A percentile compares a stretch with the other conserved stretches of the same genome.
phyloP scores from a whole-genome alignment of 148 eudicot species.

The Fagopyrum esculentum region DNA sequence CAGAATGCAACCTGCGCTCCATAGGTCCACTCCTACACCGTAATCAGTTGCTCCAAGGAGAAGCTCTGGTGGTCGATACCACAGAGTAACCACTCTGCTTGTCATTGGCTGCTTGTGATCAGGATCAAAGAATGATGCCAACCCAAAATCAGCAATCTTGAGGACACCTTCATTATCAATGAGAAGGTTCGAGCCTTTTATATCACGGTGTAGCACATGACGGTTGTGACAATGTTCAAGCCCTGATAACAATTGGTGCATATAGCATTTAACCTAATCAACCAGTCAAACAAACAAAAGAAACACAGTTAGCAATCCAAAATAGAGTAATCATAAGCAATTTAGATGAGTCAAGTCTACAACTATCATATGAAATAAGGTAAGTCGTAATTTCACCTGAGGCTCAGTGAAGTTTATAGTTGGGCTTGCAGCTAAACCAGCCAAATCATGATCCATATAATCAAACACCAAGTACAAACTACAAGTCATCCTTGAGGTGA shows the following conservation, averaged over 20 bases:
- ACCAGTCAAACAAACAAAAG: not conserved
- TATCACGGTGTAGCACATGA: constrained; percentile 71
- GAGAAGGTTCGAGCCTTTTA: constrained; percentile 83
- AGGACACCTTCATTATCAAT: constrained; percentile 62
- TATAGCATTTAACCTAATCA: constrained; percentile 70
- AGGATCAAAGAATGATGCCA: constrained; percentile 75
- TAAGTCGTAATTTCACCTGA: constrained; percentile 36
- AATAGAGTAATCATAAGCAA: not conserved
- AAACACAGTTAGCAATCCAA: not conserved
- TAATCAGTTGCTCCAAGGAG: constrained; percentile 87
- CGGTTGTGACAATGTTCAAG: constrained; percentile 84
- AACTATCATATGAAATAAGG: not conserved
- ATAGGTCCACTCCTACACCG: constrained; percentile 74
- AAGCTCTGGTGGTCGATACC: constrained; percentile 92
- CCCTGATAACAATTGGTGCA: constrained; percentile 76
- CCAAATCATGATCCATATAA: constrained; percentile 83
- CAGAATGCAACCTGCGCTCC: constrained; percentile 91
- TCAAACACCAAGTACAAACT: constrained; percentile 86
- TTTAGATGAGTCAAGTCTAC: not conserved
- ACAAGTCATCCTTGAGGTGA: constrained; percentile 75
- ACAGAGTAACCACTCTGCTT: constrained; percentile 77
- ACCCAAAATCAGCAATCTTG: constrained; percentile 86
- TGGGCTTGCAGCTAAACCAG: constrained; percentile 77
- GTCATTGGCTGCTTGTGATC: constrained; percentile 76
- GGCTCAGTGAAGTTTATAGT: constrained; percentile 64